Percentiles rank a stretch among this genome's conserved stretches.
These are phyloP conservation scores for Pythium angustatum DNA, from an alignment of 352 stramenopile species.

Conservation along the genomic window DNA sequence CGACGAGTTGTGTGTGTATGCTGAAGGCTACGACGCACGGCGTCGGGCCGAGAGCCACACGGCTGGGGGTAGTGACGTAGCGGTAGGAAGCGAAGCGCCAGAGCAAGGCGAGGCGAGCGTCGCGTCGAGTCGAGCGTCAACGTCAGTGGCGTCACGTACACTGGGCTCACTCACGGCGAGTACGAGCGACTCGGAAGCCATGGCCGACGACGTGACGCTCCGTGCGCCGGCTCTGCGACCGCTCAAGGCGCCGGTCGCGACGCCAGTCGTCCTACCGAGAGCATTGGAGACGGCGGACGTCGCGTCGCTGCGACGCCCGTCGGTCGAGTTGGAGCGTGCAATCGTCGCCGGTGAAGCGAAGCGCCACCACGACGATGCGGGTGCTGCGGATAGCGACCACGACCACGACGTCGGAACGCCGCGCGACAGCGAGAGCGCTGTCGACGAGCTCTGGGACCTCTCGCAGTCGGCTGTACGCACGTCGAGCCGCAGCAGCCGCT, in stretches of 20 bases:
- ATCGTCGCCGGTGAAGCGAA: neutral
- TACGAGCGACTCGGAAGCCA: conserved; percentile 12
- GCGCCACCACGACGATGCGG: neutral
- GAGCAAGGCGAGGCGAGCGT: neutral
- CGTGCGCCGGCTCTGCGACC: conserved; percentile 8
- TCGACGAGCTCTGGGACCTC: conserved; percentile 12
- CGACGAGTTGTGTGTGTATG: conserved; percentile 29
- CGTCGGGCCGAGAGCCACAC: neutral
- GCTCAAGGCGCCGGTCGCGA: conserved; percentile 11
- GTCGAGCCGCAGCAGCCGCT: conserved; percentile 22
- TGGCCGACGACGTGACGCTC: conserved; percentile 28
- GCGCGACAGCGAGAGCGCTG: conserved; percentile 18
- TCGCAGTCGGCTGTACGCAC: neutral
- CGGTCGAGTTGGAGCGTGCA: neutral
- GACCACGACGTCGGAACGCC: conserved; percentile 7
- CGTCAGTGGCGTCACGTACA: neutral
- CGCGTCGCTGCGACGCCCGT: neutral
- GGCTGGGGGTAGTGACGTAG: too few relatives aligned
- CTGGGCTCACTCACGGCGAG: neutral
- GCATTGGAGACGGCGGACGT: neutral
- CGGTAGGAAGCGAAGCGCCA: too few relatives aligned
- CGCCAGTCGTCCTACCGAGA: neutral
- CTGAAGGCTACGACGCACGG: conserved; percentile 2
- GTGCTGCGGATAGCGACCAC: neutral
- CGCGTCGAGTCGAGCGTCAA: neutral